phyloP scores from a whole-genome alignment of 805 yeast genomes.

The Clavispora phyllophila region DNA sequence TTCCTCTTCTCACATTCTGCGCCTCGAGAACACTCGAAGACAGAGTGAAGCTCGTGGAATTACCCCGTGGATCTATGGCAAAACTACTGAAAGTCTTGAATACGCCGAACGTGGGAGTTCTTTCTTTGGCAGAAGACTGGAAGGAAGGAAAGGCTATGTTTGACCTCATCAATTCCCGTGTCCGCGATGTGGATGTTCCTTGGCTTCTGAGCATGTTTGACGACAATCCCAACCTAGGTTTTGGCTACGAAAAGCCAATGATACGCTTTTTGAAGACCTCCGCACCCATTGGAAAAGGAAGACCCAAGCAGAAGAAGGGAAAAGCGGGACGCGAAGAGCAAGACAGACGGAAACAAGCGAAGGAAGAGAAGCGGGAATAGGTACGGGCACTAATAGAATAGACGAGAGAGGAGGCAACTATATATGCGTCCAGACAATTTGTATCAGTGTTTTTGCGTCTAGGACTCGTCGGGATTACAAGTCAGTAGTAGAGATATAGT shows the following conservation, averaged over 20 bases:
- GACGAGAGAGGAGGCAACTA: too few species aligned
- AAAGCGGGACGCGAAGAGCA: neutral
- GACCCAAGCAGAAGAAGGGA: neutral
- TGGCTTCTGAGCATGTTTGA: constrained; percentile 37
- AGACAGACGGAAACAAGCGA: neutral
- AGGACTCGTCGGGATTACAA: too few species aligned
- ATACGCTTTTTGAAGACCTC: constrained; percentile 11
- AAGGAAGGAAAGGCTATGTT: constrained; percentile 25
- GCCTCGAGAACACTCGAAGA: constrained; percentile 28
- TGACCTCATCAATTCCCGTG: constrained; percentile 22
- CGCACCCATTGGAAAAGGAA: constrained; percentile 8
- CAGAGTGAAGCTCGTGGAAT: constrained; percentile 52
- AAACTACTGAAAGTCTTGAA: constrained; percentile 27
- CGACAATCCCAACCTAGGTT: neutral
- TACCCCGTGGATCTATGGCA: constrained; percentile 44
- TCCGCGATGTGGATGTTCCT: constrained; percentile 38
- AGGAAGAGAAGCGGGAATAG: neutral
- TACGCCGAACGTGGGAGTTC: constrained; percentile 23
- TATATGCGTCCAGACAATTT: too few species aligned
- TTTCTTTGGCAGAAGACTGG: constrained; percentile 29
- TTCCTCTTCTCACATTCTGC: constrained; percentile 52
- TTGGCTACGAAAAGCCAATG: constrained; percentile 6
- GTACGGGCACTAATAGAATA: too few species aligned
- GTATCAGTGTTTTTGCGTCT: too few species aligned
- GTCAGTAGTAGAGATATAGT: too few species aligned